Percentiles rank a stretch among this genome's conserved stretches.
phyloP scores from a whole-genome alignment of 768 basidiomycete genomes.

The Trametes coccinea region DNA sequence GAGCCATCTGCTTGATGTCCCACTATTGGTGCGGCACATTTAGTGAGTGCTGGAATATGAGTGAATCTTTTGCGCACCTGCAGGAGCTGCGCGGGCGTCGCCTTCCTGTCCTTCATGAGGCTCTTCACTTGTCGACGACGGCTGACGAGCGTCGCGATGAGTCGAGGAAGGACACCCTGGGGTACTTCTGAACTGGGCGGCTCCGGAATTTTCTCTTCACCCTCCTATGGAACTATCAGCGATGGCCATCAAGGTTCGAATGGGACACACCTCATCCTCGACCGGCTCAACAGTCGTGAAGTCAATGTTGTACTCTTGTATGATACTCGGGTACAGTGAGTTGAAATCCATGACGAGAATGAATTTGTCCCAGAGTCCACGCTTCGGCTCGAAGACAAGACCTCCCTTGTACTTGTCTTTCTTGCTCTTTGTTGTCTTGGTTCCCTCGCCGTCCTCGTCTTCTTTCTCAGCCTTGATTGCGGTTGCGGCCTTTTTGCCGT shows the following conservation, averaged over 20 bases:
- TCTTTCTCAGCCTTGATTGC: slow-evolving; percentile 54
- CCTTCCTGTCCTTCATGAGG: slow-evolving; percentile 87
- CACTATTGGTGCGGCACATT: slow-evolving; percentile 50
- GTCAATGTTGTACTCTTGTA: slow-evolving; percentile 99
- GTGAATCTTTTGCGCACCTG: slow-evolving; percentile 55
- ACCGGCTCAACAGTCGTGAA: slow-evolving; percentile 90
- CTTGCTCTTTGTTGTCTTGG: slow-evolving; percentile 63
- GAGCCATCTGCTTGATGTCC: slow-evolving; percentile 95
- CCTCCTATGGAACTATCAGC: slow-evolving; percentile 37
- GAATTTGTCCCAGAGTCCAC: slow-evolving; percentile 94
- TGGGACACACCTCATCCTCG: slow-evolving; percentile 49
- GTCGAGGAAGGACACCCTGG: slow-evolving; percentile 92
- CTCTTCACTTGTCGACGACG: slow-evolving; percentile 89
- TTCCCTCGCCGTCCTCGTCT: slow-evolving; percentile 43
- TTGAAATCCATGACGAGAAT: slow-evolving; percentile 99
- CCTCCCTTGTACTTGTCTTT: slow-evolving; percentile 99
- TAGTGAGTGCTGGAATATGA: neutral
- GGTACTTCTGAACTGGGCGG: slow-evolving; percentile 69
- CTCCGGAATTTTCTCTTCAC: slow-evolving; percentile 88
- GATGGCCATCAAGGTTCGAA: neutral
- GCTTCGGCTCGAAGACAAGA: slow-evolving; percentile 94
- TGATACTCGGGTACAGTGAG: slow-evolving; percentile 97
- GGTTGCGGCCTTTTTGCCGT: slow-evolving; percentile 67
- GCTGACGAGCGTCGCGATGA: slow-evolving; percentile 94
- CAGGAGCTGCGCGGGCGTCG: slow-evolving; percentile 70